Evolutionary conservation across 306 rosid genomes (phyloP).

Genomic region (Prunus kanzakura): DNA sequence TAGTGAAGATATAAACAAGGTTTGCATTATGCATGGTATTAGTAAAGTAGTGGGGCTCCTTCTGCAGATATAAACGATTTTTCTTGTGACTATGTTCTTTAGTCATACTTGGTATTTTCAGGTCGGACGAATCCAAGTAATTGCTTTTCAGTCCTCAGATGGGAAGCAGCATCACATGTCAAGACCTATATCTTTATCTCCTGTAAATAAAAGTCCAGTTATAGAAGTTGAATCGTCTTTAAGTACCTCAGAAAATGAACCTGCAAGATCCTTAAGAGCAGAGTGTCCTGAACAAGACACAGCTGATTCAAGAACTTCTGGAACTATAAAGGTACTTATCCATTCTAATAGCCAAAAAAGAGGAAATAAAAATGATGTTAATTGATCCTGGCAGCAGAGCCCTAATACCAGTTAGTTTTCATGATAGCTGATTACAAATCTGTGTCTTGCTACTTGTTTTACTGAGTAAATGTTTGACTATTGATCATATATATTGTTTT

Average conservation of each 20-base stretch:
- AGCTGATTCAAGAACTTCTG: constrained; percentile 67
- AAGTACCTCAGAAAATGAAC: constrained; percentile 67
- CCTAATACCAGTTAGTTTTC: neutral
- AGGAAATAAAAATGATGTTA: neutral
- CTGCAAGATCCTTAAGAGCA: constrained; percentile 42
- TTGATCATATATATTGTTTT: neutral
- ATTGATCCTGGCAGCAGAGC: neutral
- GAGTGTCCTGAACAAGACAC: constrained; percentile 66
- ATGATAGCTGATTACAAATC: neutral
- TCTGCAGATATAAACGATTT: neutral
- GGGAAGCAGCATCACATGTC: constrained; percentile 67
- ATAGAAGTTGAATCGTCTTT: constrained; percentile 88
- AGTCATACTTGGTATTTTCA: constrained; percentile 27
- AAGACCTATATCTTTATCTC: constrained; percentile 63
- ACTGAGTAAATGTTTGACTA: neutral
- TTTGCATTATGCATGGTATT: constrained; percentile 29
- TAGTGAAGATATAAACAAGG: constrained; percentile 91
- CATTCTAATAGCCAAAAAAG: neutral
- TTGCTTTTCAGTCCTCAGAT: constrained; percentile 95
- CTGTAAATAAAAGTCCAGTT: constrained; percentile 59
- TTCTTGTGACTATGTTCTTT: constrained; percentile 15
- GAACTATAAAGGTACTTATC: constrained; percentile 56
- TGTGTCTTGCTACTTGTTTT: neutral
- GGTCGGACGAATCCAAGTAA: constrained; percentile 98
- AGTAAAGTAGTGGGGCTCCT: neutral